These are phyloP conservation scores for Claviceps maximensis DNA, from an alignment of 2,329 filamentous ascomycete genomes.

Conservation along the genomic window DNA sequence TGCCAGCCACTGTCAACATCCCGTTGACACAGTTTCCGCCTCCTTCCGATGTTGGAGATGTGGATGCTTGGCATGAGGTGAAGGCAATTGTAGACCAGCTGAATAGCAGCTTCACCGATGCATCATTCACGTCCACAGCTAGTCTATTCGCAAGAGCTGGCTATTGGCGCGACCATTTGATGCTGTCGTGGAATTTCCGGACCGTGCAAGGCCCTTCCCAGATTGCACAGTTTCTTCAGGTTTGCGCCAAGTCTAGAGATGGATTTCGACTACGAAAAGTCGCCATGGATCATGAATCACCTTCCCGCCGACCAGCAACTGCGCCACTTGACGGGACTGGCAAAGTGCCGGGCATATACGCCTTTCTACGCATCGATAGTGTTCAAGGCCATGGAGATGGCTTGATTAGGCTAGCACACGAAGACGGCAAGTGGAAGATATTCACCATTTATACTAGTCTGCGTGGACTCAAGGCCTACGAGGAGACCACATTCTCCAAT, in stretches of 20 bases:
- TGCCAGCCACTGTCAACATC: conserved; percentile 42
- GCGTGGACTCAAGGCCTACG: conserved; percentile 36
- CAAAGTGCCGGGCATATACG: conserved; percentile 38
- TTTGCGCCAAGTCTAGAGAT: conserved; percentile 17
- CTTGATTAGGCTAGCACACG: conserved; percentile 35
- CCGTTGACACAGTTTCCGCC: conserved; percentile 29
- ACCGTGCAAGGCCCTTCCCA: conserved; percentile 31
- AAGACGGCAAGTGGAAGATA: conserved; percentile 40
- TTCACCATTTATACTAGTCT: conserved; percentile 52
- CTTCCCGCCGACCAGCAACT: conserved; percentile 29
- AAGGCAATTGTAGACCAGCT: conserved; percentile 23
- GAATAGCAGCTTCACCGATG: conserved; percentile 25
- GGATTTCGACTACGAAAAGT: conserved; percentile 30
- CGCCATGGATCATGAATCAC: conserved; percentile 30
- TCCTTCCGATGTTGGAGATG: conserved; percentile 12
- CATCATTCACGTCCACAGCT: conserved; percentile 21
- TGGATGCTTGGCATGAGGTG: conserved; percentile 26
- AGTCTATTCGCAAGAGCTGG: conserved; percentile 30
- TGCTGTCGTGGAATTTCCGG: conserved; percentile 41
- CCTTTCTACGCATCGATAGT: conserved; percentile 42
- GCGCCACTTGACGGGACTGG: conserved; percentile 34
- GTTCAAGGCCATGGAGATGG: conserved; percentile 42
- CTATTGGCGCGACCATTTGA: conserved; percentile 47
- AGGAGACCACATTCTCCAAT: conserved; percentile 32
- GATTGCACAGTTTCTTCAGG: conserved; percentile 26